Evolutionary conservation across 352 stramenopile genomes (phyloP).

Genomic region (Phytopythium ostracodes): DNA sequence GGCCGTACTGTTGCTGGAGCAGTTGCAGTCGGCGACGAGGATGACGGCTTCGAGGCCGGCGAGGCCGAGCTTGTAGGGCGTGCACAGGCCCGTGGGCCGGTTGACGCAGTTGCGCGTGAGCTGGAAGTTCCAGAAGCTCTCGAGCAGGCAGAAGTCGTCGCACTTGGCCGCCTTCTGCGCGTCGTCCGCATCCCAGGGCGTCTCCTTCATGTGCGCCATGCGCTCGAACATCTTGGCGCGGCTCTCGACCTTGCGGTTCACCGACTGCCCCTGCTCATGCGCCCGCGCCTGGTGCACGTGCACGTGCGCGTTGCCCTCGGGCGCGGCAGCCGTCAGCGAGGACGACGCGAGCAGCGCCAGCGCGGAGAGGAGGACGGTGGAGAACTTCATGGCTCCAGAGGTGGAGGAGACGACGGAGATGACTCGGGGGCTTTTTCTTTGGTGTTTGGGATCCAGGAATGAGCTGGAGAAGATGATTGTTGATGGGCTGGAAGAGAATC

Average conservation of each 20-base stretch:
- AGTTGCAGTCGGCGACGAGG: conserved; percentile 52
- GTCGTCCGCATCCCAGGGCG: conserved; percentile 56
- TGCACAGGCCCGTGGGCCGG: conserved; percentile 47
- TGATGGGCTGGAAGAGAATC: background rate
- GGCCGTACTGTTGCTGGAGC: conserved; percentile 24
- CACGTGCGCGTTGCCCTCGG: conserved; percentile 8
- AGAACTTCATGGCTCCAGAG: conserved; percentile 17
- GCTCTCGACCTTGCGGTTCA: conserved; percentile 21
- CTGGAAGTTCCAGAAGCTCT: conserved; percentile 59
- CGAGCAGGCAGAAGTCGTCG: conserved; percentile 50
- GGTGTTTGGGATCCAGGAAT: background rate
- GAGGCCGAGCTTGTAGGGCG: conserved; percentile 47
- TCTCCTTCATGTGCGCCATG: conserved; percentile 53
- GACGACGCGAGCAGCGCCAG: conserved; percentile 14
- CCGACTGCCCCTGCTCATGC: conserved; percentile 16
- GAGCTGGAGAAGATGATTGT: background rate
- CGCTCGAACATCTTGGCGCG: conserved; percentile 39
- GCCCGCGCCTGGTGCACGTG: conserved; percentile 9
- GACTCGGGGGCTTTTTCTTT: too few species aligned
- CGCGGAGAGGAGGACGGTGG: background rate
- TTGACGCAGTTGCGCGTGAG: conserved; percentile 55
- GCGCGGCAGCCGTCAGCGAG: conserved; percentile 6
- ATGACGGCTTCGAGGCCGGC: conserved; percentile 47
- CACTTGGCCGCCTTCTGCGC: conserved; percentile 48
- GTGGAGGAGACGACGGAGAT: background rate